phyloP scores from a whole-genome alignment of 768 basidiomycete species.

The Russula ochroleuca region DNA sequence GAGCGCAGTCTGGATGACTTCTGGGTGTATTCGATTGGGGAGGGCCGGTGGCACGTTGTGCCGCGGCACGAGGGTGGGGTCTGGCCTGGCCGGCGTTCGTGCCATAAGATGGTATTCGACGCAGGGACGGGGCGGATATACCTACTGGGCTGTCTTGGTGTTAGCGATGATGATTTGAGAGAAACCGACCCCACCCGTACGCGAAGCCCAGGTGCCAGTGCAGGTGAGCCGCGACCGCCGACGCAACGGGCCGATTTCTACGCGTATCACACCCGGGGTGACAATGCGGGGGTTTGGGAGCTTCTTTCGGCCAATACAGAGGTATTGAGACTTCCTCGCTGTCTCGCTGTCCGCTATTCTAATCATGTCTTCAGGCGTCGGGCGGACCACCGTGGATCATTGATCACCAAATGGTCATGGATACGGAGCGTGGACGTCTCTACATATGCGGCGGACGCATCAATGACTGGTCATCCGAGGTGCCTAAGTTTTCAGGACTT shows the following conservation, averaged over 20 bases:
- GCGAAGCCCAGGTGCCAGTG: neutral
- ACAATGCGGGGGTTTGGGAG: slow-evolving; percentile 67
- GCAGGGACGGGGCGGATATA: slow-evolving; percentile 66
- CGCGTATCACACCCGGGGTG: slow-evolving; percentile 63
- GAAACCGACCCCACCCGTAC: slow-evolving; percentile 10
- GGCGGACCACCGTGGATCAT: slow-evolving; percentile 71
- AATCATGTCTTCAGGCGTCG: slow-evolving; percentile 40
- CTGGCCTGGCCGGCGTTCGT: slow-evolving; percentile 67
- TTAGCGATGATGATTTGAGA: slow-evolving; percentile 40
- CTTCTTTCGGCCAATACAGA: slow-evolving; percentile 61
- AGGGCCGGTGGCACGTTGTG: slow-evolving; percentile 58
- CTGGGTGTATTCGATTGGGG: slow-evolving; percentile 63
- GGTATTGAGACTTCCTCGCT: slow-evolving; percentile 43
- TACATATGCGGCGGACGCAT: slow-evolving; percentile 76
- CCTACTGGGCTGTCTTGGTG: slow-evolving; percentile 63
- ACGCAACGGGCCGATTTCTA: slow-evolving; percentile 65
- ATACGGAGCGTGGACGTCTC: slow-evolving; percentile 61
- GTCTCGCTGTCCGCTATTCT: neutral
- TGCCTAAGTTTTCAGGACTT: slow-evolving; percentile 61
- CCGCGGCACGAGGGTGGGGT: slow-evolving; percentile 52
- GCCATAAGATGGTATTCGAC: slow-evolving; percentile 82
- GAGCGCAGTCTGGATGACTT: slow-evolving; percentile 70
- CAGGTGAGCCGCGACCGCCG: slow-evolving; percentile 2
- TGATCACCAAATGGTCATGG: slow-evolving; percentile 80
- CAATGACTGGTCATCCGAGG: slow-evolving; percentile 59